Evolutionary conservation across 2,329 filamentous ascomycete species (phyloP), one percentile per base, ranked within the genome.

Genomic region (Fusarium bactridioides): DNA sequence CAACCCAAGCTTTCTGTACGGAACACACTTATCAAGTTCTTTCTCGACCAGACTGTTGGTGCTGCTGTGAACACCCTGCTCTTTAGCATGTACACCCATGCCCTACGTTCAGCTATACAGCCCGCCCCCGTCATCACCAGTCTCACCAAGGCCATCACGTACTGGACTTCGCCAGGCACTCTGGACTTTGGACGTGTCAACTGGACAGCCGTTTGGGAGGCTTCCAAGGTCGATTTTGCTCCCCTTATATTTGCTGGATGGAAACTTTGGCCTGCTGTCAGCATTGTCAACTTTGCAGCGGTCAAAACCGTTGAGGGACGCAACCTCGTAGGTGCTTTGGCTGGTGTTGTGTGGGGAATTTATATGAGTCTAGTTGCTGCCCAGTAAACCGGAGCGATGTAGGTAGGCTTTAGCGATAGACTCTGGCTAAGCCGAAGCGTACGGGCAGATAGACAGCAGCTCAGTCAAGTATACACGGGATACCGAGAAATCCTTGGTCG

Each of bases 341-440:
- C 92, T 23, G 93, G 93, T 10, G 85, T 95, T 29, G 86, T 84
- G 19, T 95, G 93, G 93, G 91, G 91, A 1, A 85, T 94, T 45
- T 95, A 93, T 79, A 84, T 95, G 82, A 94, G 92, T 78, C 82
- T 94, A 76, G 81, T 89, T 71, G 86, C 86, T 23, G 78, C 80
- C 16, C 70, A 73, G 57, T 82, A 67, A 76, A 47, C 12, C 11
- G 9, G 13, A 10, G 31, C 19, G 31, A 35, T 31, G 23, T 31
- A 54, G 21, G 35, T 21, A 54, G 37, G 40, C 25, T 13, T 33
- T 33, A 7, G 37, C 43, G n/a, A 16, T 23, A n/a, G 7, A 43
- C 18, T 29, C 10, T 18, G 16, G 11, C 16, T 25, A 16, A 54
- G 23, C 29, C 11, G 35, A 57, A 31, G 19, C 15, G 16, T 10